Evolutionary conservation across 805 yeast species (phyloP), one percentile per base, ranked within the genome.

Genomic region (Torulaspora microellipsoides): DNA sequence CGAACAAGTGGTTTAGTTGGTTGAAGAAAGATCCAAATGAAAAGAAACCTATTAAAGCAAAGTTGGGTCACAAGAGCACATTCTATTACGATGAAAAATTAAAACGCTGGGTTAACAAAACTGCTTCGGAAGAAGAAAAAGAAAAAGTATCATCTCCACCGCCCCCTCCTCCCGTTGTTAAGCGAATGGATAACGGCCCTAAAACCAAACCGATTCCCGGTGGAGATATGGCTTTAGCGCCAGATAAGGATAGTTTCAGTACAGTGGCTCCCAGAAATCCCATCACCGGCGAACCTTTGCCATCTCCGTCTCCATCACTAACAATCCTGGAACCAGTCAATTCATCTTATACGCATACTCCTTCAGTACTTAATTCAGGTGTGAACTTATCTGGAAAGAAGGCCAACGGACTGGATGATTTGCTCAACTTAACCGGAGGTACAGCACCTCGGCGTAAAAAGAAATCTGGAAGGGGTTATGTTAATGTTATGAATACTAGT

Each of bases 51-150:
- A 75, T 81, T 48, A 77, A 79, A 50, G 98, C 96, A 30, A 88
- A 93, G 53, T 67, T 93, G 41, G 99, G 98, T 10, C 86, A 84
- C 45, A 75, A 80, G 46, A 55, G 57, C 27, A 70, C 77, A 13
- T 83, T 93, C 59, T 76, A 78, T 56, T 93, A 80, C 62, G 96
- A 90, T 66, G 91, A 86, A 55, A 79, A 84, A 46, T 74, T 84
- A 58, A 81, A 83, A 60, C 76, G 96, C 56, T 93, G 97, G 96
- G 78, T 93, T 40, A 82, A 87, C 58, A 78, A 77, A 43, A 77
- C 79, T 49, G 79, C 77, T 3, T 76, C 81, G 20, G 71, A 76
- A 38, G 93, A 78, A 58, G 90, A 83, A 38, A 81, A 81, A 54
- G 65, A 72, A 40, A 70, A 68, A 37, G 65, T 71, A 5, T 64